These are phyloP conservation scores for Rubroboletus pulcherrimus DNA, from an alignment of 768 basidiomycete species.

Conservation along the genomic window DNA sequence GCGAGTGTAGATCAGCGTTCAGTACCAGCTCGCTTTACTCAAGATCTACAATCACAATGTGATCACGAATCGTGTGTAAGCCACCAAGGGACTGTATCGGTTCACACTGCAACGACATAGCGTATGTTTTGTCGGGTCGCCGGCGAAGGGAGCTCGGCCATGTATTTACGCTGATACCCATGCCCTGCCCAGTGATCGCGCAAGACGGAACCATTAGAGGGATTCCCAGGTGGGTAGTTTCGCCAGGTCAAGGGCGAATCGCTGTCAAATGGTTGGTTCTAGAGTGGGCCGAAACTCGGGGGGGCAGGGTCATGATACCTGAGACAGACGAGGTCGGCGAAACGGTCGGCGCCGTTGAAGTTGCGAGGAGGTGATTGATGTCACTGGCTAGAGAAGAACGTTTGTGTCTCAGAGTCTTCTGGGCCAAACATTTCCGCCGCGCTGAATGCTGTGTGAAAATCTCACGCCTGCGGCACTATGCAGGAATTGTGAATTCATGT, in stretches of 20 bases:
- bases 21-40: not conserved
- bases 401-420: too few relatives aligned
- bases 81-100: conserved; percentile 1
- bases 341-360: conserved; percentile 16
- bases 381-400: not conserved
- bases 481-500: not conserved
- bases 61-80: conserved; percentile 1
- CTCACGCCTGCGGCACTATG: not conserved
- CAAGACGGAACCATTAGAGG: not conserved
- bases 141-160: not conserved
- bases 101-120: not conserved
- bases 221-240: not conserved
- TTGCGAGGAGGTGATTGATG: conserved; percentile 2
- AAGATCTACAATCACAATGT: conserved; percentile 1
- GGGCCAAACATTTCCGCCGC: too few relatives aligned
- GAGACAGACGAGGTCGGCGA: conserved; percentile 2
- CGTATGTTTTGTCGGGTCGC: not conserved
- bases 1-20: conserved; percentile 13
- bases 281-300: not conserved
- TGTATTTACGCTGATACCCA: not conserved
- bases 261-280: not conserved
- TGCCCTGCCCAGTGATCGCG: not conserved
- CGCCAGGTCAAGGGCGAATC: not conserved
- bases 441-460: not conserved
- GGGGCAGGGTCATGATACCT: not conserved